Evolutionary conservation across 805 yeast species (phyloP).

Genomic region (Candida oleophila): DNA sequence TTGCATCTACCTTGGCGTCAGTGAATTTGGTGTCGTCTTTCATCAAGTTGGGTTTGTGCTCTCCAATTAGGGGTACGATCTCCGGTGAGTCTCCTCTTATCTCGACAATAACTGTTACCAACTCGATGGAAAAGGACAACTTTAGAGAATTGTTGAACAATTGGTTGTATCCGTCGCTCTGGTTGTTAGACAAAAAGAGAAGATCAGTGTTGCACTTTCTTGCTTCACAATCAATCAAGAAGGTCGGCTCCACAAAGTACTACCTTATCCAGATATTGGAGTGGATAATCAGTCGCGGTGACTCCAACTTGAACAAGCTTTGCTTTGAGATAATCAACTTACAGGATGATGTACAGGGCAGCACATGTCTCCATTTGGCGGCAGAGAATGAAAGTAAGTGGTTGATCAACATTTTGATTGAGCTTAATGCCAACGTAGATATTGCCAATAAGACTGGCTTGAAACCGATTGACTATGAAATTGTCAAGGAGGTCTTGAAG

Average conservation of each 20-base stretch:
- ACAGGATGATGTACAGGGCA: slow-evolving; percentile 36
- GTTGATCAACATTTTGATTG: slow-evolving; percentile 35
- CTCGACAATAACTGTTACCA: slow-evolving; percentile 80
- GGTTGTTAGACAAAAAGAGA: slow-evolving; percentile 55
- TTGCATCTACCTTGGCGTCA: slow-evolving; percentile 42
- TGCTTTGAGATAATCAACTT: slow-evolving; percentile 26
- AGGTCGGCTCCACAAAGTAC: slow-evolving; percentile 33
- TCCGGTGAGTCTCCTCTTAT: slow-evolving; percentile 46
- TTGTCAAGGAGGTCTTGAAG: slow-evolving; percentile 42
- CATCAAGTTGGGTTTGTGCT: slow-evolving; percentile 32
- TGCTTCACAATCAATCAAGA: slow-evolving; percentile 44
- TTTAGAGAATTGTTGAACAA: slow-evolving; percentile 66
- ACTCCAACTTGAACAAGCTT: slow-evolving; percentile 12
- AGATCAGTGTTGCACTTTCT: slow-evolving; percentile 88
- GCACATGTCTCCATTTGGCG: slow-evolving; percentile 41
- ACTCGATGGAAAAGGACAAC: slow-evolving; percentile 74
- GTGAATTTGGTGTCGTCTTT: slow-evolving; percentile 32
- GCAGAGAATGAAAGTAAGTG: slow-evolving; percentile 38
- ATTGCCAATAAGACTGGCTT: slow-evolving; percentile 84
- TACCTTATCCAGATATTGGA: slow-evolving; percentile 34
- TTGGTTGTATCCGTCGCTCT: slow-evolving; percentile 61
- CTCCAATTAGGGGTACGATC: slow-evolving; percentile 39
- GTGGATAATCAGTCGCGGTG: slow-evolving; percentile 16
- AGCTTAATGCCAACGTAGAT: slow-evolving; percentile 49
- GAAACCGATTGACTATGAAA: slow-evolving; percentile 84